phyloP scores from a whole-genome alignment of 352 stramenopile genomes.

The Discostella stelligera region DNA sequence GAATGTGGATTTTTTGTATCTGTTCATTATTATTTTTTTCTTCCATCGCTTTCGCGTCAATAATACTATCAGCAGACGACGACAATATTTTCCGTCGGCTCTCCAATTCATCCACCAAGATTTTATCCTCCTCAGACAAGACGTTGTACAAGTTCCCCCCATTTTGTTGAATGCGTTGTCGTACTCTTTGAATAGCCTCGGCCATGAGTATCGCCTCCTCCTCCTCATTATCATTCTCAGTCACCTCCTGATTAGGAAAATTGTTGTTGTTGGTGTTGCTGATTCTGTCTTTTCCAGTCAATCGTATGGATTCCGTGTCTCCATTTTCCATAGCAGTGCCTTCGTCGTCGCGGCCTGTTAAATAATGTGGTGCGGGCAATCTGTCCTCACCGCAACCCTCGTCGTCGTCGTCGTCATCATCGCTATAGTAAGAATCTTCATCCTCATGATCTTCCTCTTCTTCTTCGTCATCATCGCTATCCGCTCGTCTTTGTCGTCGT shows the following conservation, averaged over 20 bases:
- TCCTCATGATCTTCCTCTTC: too few relatives aligned
- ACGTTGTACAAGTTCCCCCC: constrained; percentile 31
- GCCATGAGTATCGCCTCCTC: constrained; percentile 33
- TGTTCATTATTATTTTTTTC: not conserved
- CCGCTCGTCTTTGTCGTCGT: not conserved
- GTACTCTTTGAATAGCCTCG: constrained; percentile 35
- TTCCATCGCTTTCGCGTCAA: constrained; percentile 9
- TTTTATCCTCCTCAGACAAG: constrained; percentile 7
- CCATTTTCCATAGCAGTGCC: too few relatives aligned
- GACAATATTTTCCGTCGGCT: not conserved
- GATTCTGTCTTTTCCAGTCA: not conserved
- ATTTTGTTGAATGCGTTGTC: constrained; percentile 28
- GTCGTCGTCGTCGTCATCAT: constrained; percentile 19
- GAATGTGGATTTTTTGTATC: not conserved
- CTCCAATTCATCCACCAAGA: constrained; percentile 19
- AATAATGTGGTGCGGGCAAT: too few relatives aligned
- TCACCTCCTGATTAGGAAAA: not conserved
- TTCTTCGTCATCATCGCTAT: not conserved
- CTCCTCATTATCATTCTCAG: not conserved
- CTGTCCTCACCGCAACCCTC: constrained; percentile 11
- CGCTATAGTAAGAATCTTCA: constrained; percentile 9
- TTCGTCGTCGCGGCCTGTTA: too few relatives aligned
- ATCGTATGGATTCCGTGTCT: too few relatives aligned
- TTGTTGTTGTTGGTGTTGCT: constrained; percentile 3
- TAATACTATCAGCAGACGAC: not conserved